phyloP scores from a whole-genome alignment of 768 basidiomycete genomes.

The Lactifluus pinguis region DNA sequence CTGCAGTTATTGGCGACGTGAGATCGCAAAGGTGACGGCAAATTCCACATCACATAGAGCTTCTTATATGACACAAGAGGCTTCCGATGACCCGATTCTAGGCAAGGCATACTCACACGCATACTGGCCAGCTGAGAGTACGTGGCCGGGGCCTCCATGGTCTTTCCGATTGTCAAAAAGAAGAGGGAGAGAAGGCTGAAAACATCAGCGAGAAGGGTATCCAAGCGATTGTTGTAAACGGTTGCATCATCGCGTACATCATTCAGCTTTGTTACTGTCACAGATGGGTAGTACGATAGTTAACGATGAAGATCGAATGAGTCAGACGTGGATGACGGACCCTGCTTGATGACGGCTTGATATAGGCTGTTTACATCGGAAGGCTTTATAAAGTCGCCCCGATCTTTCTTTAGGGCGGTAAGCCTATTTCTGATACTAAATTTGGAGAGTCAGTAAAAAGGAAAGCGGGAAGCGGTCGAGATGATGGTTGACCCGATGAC shows the following conservation, averaged over 20 bases:
- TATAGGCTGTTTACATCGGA: constrained; percentile 92
- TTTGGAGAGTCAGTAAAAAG: background rate
- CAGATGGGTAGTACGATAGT: background rate
- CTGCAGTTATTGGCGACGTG: background rate
- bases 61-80: background rate
- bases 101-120: constrained; percentile 55
- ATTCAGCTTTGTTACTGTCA: constrained; percentile 81
- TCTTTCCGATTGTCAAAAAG: constrained; percentile 97
- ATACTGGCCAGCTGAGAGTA: constrained; percentile 96
- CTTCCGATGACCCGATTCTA: background rate
- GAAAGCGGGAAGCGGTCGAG: background rate
- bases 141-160: constrained; percentile 86
- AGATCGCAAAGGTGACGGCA: background rate
- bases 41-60: background rate
- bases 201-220: constrained; percentile 92
- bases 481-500: constrained; percentile 68
- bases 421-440: constrained; percentile 87
- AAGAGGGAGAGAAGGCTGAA: constrained; percentile 92
- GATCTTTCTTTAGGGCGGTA: constrained; percentile 88
- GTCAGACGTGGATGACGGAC: constrained; percentile 33
- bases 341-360: constrained; percentile 89
- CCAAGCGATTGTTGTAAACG: constrained; percentile 78
- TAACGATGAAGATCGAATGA: background rate
- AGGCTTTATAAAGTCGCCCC: constrained; percentile 85
- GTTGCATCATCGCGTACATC: constrained; percentile 76